phyloP scores from a whole-genome alignment of 2,329 filamentous ascomycete genomes.

The Phialemonium atrogriseum region DNA sequence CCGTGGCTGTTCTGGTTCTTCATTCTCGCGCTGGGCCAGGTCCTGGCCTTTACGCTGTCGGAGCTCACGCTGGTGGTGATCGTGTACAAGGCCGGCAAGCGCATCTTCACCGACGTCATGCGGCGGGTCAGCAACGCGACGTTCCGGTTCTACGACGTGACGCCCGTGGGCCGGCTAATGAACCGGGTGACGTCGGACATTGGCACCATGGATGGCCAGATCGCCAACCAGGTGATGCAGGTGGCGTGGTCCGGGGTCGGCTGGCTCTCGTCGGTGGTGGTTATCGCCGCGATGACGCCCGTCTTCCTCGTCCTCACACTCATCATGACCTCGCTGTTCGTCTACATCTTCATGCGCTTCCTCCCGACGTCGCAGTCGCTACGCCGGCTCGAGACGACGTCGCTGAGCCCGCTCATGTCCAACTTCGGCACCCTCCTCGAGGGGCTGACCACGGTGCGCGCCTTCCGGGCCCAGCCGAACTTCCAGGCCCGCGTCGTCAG shows the following conservation, averaged over 20 bases:
- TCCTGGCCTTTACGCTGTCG: conserved; percentile 50
- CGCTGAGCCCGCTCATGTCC: conserved; percentile 78
- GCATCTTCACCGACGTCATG: conserved; percentile 67
- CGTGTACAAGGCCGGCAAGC: conserved; percentile 67
- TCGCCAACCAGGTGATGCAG: conserved; percentile 63
- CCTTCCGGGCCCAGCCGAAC: conserved; percentile 67
- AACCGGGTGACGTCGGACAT: conserved; percentile 88
- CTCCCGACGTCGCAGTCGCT: conserved; percentile 77
- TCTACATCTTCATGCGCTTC: conserved; percentile 68
- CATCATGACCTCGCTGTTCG: conserved; percentile 57
- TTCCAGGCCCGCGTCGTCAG: conserved; percentile 75
- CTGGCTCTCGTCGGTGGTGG: conserved; percentile 63
- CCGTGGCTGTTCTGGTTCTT: conserved; percentile 72
- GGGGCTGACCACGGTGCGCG: conserved; percentile 77
- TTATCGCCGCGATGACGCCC: conserved; percentile 75
- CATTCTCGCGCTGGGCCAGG: conserved; percentile 52
- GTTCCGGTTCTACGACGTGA: conserved; percentile 87
- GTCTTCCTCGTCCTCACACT: conserved; percentile 66
- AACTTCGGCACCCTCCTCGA: conserved; percentile 87
- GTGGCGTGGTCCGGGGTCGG: conserved; percentile 64
- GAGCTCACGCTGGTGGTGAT: conserved; percentile 67
- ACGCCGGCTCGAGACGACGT: conserved; percentile 80
- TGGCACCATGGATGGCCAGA: conserved; percentile 80
- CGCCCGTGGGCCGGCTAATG: conserved; percentile 82
- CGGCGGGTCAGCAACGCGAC: conserved; percentile 67